phyloP scores from a whole-genome alignment of 257 asterid species.

The Lithospermum erythrorhizon region DNA sequence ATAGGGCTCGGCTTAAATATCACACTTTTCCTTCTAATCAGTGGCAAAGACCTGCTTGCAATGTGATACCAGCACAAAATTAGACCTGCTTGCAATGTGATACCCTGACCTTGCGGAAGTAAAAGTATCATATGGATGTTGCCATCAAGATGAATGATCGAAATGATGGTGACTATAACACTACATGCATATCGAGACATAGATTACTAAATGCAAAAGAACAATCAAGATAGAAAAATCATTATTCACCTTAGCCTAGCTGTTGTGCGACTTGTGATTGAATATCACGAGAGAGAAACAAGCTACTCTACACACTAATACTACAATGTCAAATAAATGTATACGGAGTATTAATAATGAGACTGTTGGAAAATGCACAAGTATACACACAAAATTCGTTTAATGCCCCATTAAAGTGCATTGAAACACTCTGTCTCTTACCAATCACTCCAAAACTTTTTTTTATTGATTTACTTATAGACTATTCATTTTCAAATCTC shows the following conservation, averaged over 20 bases:
- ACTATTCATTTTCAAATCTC: conserved; percentile 34
- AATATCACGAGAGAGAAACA: not conserved
- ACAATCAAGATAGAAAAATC: not conserved
- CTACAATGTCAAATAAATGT: not conserved
- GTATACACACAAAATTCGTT: conserved; percentile 14
- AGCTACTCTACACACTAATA: no score
- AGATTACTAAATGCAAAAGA: not conserved
- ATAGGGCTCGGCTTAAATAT: no score
- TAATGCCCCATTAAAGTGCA: conserved; percentile 30
- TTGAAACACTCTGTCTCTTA: conserved; percentile 17
- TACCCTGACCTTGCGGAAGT: no score
- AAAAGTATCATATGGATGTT: no score
- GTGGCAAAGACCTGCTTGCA: no score
- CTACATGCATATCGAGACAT: not conserved
- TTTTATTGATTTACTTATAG: not conserved
- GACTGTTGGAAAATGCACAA: conserved; percentile 22
- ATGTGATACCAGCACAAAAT: no score
- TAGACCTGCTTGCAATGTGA: no score
- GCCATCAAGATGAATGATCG: no score
- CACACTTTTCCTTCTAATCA: no score
- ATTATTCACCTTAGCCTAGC: not conserved
- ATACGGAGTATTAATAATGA: not conserved
- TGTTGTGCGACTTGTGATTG: not conserved
- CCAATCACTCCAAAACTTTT: not conserved
- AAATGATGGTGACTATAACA: no score